Evolutionary conservation across 495 filamentous ascomycete genomes (phyloP).

Genomic region (Daldinia decipiens): DNA sequence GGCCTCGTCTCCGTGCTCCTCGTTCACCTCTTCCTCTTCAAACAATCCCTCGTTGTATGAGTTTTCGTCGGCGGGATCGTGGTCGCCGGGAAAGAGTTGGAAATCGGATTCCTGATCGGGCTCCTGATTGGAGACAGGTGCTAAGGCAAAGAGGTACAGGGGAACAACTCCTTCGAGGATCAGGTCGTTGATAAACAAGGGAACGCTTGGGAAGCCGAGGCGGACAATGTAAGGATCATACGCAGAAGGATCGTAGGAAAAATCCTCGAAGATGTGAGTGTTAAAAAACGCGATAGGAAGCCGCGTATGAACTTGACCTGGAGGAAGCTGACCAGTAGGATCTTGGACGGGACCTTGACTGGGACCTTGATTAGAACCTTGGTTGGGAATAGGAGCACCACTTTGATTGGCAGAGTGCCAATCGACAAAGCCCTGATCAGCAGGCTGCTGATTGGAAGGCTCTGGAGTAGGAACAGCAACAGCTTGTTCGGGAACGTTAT

Average conservation of each 20-base stretch:
- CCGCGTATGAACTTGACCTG: background rate
- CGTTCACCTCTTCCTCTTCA: background rate
- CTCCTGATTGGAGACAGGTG: background rate
- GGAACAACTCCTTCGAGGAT: background rate
- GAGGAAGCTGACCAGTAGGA: background rate
- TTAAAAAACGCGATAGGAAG: background rate
- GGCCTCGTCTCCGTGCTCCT: background rate
- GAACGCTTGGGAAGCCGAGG: background rate
- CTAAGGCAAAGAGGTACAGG: background rate
- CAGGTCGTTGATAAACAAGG: background rate
- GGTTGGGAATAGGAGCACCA: background rate
- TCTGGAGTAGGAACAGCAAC: background rate
- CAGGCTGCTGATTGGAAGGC: background rate
- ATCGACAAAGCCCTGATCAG: background rate
- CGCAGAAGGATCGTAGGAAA: background rate
- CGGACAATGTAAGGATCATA: background rate
- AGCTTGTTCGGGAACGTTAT: background rate
- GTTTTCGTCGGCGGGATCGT: background rate
- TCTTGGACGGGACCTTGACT: too few relatives aligned
- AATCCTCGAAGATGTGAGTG: background rate
- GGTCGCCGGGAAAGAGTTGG: background rate
- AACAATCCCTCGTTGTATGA: background rate
- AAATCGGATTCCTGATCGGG: background rate
- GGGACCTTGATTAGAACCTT: background rate
- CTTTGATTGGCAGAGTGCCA: background rate